Base-by-base conservation (phyloP, 257 asterid genomes). In the Solanum pimpinellifolium region DNA sequence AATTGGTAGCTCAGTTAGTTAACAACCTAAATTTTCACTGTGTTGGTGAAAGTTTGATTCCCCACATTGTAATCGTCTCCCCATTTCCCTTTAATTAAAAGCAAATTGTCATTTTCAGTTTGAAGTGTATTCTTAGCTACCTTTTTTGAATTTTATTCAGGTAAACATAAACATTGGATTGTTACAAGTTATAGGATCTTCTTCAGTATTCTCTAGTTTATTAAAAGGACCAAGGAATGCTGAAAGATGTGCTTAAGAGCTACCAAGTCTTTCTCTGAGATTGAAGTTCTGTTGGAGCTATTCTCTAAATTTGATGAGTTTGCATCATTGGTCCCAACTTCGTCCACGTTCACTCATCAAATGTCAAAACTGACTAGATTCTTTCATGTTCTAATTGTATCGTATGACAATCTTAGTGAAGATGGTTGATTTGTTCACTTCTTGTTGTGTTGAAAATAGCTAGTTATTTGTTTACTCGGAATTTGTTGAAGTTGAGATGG, bases 191-290 rank as follows among this genome's bases (percentile, higher is more conserved):
- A 75, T 11, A 75, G 35, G 23, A 72, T 56, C 80, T 37, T 73
- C 70, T 86, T 77, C 89, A 44, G 89, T 77, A 80, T 90, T 91
- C 80, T 87, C 90, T 84, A 35, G 88, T 85, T 86, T 86, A 83
- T 85, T 81, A 87, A 86, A 91, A 86, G 89, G 65, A 29, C 86
- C 90, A 91, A 96, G 98, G 98, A 94, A 95, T 96, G 98, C 97
- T 87, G 98, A 94, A 96, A 94, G 94, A 96, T 95, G 96, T 92
- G 95, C 89, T 87, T 92, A 87, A 83, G 20, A 88, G 90, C 83
- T 82, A 90, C 88, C 77, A 90, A 88, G 89, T 89, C 93, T 69
- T 80, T 89, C 87, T 90, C 91, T n/a, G 84, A 86, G 75, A 86
- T 56, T 25, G 87, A 88, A 91, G 89, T 94, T 91, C 94, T 39